Base-by-base conservation (phyloP, 192 early-diverging fungal species). In the Umbelopsis ramanniana region DNA sequence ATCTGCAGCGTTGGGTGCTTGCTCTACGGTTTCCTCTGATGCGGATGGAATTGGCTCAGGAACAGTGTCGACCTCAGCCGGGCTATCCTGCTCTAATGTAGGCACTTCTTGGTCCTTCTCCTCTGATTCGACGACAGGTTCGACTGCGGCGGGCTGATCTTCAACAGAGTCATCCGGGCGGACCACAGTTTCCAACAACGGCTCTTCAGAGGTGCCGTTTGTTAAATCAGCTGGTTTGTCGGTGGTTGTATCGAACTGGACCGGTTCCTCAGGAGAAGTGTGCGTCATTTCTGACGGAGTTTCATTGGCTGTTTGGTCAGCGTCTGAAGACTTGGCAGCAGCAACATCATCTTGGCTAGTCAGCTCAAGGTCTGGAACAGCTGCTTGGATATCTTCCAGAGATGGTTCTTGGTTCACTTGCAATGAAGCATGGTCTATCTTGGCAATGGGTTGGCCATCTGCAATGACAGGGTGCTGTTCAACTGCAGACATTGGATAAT, bases 241-340 rank as follows among this genome's bases (percentile, higher is more conserved):
- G 57, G 57, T n/a, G 33, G 57, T 63, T 12, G 29, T 63, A 63
- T 63, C 57, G 29, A 63, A 63, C 57, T 63, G 57, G 57, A 17
- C 57, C 26, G 57, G 15, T 29, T 19, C 57, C 33, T 63, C 57
- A 37, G 57, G 24, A 37, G 57, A 37, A 6, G 19, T 26, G 26
- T 63, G 57, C 57, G 57, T 63, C 57, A 63, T 37, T 37, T 63
- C 29, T 19, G 57, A 29, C 57, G 57, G 57, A 63, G 57, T 63
- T 63, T 63, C 57, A 63, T 33, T 29, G 24, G 37, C 12, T 63
- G 33, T 2, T 33, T 63, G 29, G 26, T 63, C 57, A 35, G 33
- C 14, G 29, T 37, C 33, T 29, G 11, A 22, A n/a, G 26, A 35
- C 57, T 63, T 37, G 57, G 8, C 29, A 57, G 57, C 35, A 5